A percentile compares a stretch with the other conserved stretches of the same genome.
phyloP scores from a whole-genome alignment of 2,329 filamentous ascomycete species.

The Paecilomyces variotii region DNA sequence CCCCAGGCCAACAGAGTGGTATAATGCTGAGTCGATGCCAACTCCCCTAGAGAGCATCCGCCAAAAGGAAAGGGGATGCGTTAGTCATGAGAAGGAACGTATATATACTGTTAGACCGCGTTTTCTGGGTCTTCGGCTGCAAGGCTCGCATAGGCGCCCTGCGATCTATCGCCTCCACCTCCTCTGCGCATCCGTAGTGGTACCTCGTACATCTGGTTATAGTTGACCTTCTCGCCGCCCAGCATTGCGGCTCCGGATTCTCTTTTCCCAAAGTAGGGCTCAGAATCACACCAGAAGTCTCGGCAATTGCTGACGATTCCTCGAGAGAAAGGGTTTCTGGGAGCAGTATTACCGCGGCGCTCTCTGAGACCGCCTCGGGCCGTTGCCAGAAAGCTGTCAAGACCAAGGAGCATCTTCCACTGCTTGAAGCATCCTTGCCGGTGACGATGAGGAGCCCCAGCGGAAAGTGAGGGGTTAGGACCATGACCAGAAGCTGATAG shows the following conservation, averaged over 20 bases:
- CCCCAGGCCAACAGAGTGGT: background rate
- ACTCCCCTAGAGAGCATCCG: background rate
- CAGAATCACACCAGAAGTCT: slow-evolving; percentile 93
- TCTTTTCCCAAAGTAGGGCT: slow-evolving; percentile 67
- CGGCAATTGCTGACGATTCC: slow-evolving; percentile 83
- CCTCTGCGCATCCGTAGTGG: slow-evolving; percentile 55
- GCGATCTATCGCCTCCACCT: slow-evolving; percentile 37
- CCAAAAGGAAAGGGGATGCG: slow-evolving; percentile 3
- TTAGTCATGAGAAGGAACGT: background rate
- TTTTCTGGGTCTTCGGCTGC: slow-evolving; percentile 30
- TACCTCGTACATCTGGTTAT: slow-evolving; percentile 81
- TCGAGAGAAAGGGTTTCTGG: slow-evolving; percentile 74
- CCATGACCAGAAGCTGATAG: slow-evolving; percentile 59
- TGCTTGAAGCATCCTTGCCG: slow-evolving; percentile 61
- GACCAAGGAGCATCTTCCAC: slow-evolving; percentile 76
- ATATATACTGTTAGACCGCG: slow-evolving; percentile 14
- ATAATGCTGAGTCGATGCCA: background rate
- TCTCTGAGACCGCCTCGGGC: slow-evolving; percentile 62
- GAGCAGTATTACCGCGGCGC: slow-evolving; percentile 40
- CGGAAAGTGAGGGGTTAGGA: slow-evolving; percentile 48
- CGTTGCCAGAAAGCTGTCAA: slow-evolving; percentile 90
- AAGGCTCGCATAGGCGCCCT: slow-evolving; percentile 52
- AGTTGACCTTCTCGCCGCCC: slow-evolving; percentile 73
- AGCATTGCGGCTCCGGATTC: slow-evolving; percentile 68
- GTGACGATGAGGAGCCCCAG: slow-evolving; percentile 40